A percentile compares a stretch with the other conserved stretches of the same genome.
phyloP scores from a whole-genome alignment of 2,329 filamentous ascomycete genomes.

The Colletotrichum coccodes region DNA sequence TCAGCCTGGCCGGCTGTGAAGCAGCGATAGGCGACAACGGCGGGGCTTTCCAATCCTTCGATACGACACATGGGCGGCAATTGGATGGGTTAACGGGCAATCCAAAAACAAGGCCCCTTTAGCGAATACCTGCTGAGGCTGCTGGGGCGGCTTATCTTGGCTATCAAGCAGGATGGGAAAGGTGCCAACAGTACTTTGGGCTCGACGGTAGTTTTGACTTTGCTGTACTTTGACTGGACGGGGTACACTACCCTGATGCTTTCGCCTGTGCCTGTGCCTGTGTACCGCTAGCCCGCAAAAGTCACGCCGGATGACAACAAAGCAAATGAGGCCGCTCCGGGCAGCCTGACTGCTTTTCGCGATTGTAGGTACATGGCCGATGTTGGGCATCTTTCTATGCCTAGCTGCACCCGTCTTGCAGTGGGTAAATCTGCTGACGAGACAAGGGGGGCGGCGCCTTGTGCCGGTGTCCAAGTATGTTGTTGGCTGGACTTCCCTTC shows the following conservation, averaged over 20 bases:
- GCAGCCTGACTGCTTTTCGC: background rate
- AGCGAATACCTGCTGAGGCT: background rate
- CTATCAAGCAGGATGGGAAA: background rate
- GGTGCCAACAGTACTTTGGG: background rate
- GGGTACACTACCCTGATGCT: background rate
- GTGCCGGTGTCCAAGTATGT: background rate
- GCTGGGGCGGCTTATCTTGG: background rate
- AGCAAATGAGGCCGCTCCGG: background rate
- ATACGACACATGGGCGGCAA: constrained; percentile 11
- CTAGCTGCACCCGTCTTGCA: background rate
- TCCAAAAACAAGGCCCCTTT: background rate
- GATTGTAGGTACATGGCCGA: background rate
- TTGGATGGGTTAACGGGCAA: background rate
- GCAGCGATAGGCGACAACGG: background rate
- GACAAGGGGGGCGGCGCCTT: background rate
- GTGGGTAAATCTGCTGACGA: background rate
- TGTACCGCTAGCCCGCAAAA: background rate
- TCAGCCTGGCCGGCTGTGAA: constrained; percentile 6
- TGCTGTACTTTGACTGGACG: background rate
- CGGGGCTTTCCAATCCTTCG: background rate
- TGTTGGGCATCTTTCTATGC: background rate
- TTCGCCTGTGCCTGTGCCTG: background rate
- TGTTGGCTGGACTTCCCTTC: background rate
- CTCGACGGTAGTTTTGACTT: background rate
- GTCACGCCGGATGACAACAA: background rate